These are phyloP conservation scores for Trametes villosa DNA, from an alignment of 768 basidiomycete genomes.

Conservation along the genomic window DNA sequence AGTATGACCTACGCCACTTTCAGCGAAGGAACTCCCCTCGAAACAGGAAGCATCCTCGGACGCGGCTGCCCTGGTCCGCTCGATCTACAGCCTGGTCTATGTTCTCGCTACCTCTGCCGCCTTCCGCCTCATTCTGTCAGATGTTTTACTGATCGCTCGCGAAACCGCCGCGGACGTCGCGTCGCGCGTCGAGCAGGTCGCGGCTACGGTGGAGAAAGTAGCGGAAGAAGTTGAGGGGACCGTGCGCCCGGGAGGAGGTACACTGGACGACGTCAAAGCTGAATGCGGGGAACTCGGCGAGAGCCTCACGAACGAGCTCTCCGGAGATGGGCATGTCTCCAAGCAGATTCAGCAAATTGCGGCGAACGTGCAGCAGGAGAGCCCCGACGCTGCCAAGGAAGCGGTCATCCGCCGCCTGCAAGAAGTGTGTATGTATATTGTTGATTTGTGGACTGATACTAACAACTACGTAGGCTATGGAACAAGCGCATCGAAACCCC, in stretches of 20 bases:
- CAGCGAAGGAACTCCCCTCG: conserved; percentile 25
- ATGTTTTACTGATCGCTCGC: conserved; percentile 24
- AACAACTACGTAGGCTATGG: conserved; percentile 12
- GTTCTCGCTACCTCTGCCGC: conserved; percentile 29
- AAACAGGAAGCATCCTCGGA: conserved; percentile 19
- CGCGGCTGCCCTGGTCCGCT: conserved; percentile 14
- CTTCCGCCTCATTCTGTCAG: conserved; percentile 31
- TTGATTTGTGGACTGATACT: background rate
- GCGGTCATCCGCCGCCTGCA: conserved; percentile 22
- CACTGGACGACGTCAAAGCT: background rate
- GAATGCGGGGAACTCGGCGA: background rate
- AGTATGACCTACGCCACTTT: background rate
- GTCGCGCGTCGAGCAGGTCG: conserved; percentile 20
- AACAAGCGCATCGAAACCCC: conserved; percentile 22
- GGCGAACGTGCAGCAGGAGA: conserved; percentile 12
- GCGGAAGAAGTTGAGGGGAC: conserved; percentile 26
- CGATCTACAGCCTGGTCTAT: conserved; percentile 16
- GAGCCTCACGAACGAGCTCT: background rate
- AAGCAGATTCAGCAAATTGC: conserved; percentile 1
- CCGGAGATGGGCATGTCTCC: background rate
- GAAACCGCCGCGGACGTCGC: conserved; percentile 31
- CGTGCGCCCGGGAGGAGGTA: conserved; percentile 9
- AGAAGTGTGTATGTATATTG: conserved; percentile 15
- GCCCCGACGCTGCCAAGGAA: conserved; percentile 24
- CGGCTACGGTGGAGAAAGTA: conserved; percentile 16